phyloP scores from a whole-genome alignment of 2,329 filamentous ascomycete species.

The Pseudogymnoascus sp. region DNA sequence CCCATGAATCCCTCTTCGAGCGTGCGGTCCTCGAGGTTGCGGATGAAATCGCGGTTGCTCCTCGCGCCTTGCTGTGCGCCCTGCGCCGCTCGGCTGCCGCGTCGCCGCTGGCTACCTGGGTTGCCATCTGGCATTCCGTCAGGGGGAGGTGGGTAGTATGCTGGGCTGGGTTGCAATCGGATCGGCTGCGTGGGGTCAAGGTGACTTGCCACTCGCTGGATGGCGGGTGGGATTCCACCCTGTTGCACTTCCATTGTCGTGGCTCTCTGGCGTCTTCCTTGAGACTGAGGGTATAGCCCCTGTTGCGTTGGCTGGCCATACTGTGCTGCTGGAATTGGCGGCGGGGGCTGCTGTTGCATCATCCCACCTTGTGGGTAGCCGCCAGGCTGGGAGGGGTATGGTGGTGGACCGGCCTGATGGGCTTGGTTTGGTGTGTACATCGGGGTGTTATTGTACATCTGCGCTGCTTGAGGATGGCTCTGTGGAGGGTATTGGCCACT shows the following conservation, averaged over 20 bases:
- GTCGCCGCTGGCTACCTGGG: slow-evolving; percentile 54
- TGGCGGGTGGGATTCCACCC: slow-evolving; percentile 82
- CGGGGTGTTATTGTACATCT: slow-evolving; percentile 72
- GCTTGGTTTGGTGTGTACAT: slow-evolving; percentile 63
- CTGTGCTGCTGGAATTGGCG: slow-evolving; percentile 58
- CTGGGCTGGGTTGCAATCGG: slow-evolving; percentile 85
- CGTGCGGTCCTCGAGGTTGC: slow-evolving; percentile 88
- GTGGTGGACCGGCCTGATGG: slow-evolving; percentile 60
- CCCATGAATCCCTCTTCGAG: slow-evolving; percentile 85
- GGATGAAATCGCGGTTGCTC: slow-evolving; percentile 79
- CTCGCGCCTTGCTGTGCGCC: slow-evolving; percentile 43
- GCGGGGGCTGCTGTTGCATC: slow-evolving; percentile 50
- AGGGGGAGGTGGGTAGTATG: slow-evolving; percentile 89
- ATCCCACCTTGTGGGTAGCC: slow-evolving; percentile 70
- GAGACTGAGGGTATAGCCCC: slow-evolving; percentile 66
- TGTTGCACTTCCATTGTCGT: slow-evolving; percentile 95
- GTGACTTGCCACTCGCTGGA: slow-evolving; percentile 92
- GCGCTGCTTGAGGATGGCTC: slow-evolving; percentile 39
- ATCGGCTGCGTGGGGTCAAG: slow-evolving; percentile 93
- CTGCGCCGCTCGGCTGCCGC: slow-evolving; percentile 66
- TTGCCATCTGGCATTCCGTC: slow-evolving; percentile 68
- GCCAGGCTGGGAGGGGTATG: slow-evolving; percentile 66
- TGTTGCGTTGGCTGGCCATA: slow-evolving; percentile 56
- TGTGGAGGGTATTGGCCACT: slow-evolving; percentile 42
- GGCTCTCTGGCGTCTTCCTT: slow-evolving; percentile 75